phyloP scores from a whole-genome alignment of 2,329 filamentous ascomycete species.

The Apiospora kogelbergensis region DNA sequence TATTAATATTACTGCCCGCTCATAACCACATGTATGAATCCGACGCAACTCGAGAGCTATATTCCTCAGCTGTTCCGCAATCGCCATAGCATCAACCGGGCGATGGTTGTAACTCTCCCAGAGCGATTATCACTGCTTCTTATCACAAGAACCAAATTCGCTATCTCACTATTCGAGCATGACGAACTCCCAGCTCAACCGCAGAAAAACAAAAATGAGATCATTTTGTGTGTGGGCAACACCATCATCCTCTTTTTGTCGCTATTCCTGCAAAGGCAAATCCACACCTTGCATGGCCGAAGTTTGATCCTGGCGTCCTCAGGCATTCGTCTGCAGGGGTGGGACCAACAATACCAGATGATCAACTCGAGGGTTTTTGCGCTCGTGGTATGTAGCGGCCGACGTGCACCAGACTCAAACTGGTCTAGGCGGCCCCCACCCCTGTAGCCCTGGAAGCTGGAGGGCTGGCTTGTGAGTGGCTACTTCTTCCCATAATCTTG shows the following conservation, averaged over 20 bases:
- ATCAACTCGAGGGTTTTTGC: slow-evolving; percentile 3
- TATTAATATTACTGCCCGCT: background rate
- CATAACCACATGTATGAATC: background rate
- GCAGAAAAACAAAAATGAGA: slow-evolving; percentile 1
- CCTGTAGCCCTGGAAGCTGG: background rate
- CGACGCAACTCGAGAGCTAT: background rate
- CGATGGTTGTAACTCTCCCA: background rate
- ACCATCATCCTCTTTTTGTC: background rate
- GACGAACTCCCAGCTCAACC: background rate
- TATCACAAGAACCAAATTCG: background rate
- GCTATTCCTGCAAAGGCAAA: slow-evolving; percentile 3
- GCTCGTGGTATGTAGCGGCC: background rate
- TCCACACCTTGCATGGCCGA: slow-evolving; percentile 2
- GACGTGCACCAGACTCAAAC: background rate
- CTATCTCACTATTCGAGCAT: background rate
- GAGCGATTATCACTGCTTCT: background rate
- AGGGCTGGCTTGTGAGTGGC: background rate
- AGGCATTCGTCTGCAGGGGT: slow-evolving; percentile 6
- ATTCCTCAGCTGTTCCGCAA: background rate
- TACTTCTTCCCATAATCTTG: background rate
- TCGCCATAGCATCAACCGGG: background rate
- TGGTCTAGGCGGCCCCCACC: background rate
- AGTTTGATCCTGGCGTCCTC: slow-evolving; percentile 6
- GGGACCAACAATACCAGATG: background rate
- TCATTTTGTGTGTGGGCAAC: slow-evolving; percentile 10